These are phyloP conservation scores for Diaporthe sp. DNA, from an alignment of 2,329 filamentous ascomycete species.

Conservation along the genomic window DNA sequence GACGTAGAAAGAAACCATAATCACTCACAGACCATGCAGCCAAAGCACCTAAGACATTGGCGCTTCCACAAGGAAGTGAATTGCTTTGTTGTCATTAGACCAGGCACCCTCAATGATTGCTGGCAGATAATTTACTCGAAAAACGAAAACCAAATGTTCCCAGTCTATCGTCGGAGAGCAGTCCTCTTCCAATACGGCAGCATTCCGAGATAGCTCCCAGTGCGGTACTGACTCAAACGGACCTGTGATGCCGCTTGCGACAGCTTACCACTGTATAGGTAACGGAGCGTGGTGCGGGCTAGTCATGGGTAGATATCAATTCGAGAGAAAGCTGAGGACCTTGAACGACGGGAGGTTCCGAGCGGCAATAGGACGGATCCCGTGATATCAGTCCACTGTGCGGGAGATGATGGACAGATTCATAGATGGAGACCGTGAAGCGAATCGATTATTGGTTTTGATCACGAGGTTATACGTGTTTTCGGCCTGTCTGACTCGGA, in stretches of 20 bases:
- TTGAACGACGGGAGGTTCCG: constrained; percentile 5
- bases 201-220: background rate
- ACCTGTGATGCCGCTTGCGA: background rate
- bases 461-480: background rate
- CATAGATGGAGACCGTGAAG: background rate
- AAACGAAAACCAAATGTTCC: background rate
- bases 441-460: constrained; percentile 11
- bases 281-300: background rate
- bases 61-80: background rate
- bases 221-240: background rate
- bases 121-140: background rate
- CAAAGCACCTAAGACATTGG: background rate
- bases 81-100: background rate
- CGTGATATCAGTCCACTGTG: background rate
- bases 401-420: background rate
- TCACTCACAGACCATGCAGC: background rate
- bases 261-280: background rate
- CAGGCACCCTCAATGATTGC: background rate
- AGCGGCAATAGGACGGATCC: background rate
- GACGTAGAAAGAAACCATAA: background rate
- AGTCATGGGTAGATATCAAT: background rate
- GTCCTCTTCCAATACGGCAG: background rate
- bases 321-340: background rate
- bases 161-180: background rate
- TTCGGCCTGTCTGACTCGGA: constrained; percentile 5